A percentile compares a stretch with the other conserved stretches of the same genome.
phyloP scores from a whole-genome alignment of 2,329 filamentous ascomycete species.

The Neofusicoccum sp. region DNA sequence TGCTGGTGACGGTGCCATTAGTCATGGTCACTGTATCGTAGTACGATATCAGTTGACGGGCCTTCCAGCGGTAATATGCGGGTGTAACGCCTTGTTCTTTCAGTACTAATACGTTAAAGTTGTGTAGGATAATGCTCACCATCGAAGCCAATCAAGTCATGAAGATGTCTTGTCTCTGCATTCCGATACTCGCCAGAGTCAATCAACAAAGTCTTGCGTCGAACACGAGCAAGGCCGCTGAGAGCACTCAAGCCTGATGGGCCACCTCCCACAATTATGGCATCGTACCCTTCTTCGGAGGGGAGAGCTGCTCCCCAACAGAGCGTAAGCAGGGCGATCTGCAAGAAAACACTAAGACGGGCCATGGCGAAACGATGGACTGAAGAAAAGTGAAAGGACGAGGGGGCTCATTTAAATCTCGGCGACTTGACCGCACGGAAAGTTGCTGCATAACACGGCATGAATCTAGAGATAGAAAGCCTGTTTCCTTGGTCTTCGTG shows the following conservation, averaged over 20 bases:
- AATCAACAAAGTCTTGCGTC: constrained; percentile 47
- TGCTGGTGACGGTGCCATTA: neutral
- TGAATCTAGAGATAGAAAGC: too few species aligned
- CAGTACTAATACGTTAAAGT: neutral
- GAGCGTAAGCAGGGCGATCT: neutral
- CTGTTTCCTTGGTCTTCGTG: too few species aligned
- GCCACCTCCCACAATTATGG: constrained; percentile 45
- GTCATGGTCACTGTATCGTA: neutral
- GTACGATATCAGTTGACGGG: neutral
- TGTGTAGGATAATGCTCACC: neutral
- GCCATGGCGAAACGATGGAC: neutral
- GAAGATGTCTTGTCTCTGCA: neutral
- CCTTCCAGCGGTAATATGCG: constrained; percentile 4
- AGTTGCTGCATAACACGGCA: too few species aligned
- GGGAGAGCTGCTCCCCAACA: neutral
- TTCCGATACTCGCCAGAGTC: constrained; percentile 50
- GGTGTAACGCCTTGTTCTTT: neutral
- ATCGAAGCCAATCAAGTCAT: constrained; percentile 10
- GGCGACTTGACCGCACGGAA: too few species aligned
- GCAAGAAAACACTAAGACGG: neutral
- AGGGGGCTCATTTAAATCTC: too few species aligned
- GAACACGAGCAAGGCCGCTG: constrained; percentile 42
- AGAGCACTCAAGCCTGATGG: constrained; percentile 50
- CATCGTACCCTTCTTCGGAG: constrained; percentile 34
- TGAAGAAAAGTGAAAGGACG: too few species aligned